These are phyloP conservation scores for Saccharomyces pastorianus DNA, from an alignment of 1,139 yeast genomes.

Conservation along the genomic window DNA sequence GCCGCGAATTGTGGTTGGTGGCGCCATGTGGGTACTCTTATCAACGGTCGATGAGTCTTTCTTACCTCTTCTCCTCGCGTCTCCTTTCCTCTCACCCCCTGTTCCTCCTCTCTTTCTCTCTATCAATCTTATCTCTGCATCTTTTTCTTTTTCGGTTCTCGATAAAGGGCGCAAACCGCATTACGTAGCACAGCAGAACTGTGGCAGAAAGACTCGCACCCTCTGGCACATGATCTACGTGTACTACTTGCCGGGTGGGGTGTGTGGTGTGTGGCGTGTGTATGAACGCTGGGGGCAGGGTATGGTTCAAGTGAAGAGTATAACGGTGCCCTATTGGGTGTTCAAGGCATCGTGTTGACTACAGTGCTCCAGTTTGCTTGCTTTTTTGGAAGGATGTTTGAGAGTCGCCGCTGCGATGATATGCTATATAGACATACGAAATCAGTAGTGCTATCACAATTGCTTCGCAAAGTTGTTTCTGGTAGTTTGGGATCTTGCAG, in stretches of 20 bases:
- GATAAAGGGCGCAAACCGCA: neutral
- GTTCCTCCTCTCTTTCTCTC: neutral
- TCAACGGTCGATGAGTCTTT: neutral
- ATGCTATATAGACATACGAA: no score
- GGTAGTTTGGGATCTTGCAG: no score
- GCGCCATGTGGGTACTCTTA: conserved; percentile 7
- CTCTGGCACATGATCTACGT: neutral
- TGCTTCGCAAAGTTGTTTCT: no score
- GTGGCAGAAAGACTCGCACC: neutral
- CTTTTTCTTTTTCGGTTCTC: neutral
- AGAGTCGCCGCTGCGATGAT: no score
- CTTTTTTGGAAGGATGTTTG: no score
- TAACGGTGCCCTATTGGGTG: no score
- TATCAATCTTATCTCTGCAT: neutral
- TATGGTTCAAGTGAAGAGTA: no score
- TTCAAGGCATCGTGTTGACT: no score
- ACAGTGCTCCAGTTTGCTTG: no score
- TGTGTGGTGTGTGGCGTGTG: neutral
- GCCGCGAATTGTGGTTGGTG: conserved; percentile 18
- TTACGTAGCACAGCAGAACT: neutral
- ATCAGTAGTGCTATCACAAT: no score
- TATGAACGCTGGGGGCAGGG: neutral
- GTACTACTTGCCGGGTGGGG: neutral
- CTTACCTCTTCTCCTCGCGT: neutral
- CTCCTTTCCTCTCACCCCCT: neutral